Evolutionary conservation across 169 alveolate species (phyloP).

Genomic region (Amoebophrya sp.): DNA sequence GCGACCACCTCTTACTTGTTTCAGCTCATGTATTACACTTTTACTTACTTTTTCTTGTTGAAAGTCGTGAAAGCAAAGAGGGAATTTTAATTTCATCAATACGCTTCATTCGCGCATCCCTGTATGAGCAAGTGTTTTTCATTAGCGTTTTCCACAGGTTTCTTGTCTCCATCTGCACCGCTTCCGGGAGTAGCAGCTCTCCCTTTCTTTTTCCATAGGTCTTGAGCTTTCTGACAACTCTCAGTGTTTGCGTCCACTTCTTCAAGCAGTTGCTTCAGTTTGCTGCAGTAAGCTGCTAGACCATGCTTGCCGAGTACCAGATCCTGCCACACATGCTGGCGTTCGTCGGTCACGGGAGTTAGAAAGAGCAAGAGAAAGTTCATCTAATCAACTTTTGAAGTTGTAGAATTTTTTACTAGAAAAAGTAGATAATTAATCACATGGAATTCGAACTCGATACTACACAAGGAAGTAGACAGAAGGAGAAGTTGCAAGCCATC

Average conservation of each 20-base stretch:
- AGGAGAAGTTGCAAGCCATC: too few relatives aligned
- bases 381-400: too few relatives aligned
- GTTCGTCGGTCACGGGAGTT: too few relatives aligned
- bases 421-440: too few relatives aligned
- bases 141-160: background rate
- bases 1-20: too few relatives aligned
- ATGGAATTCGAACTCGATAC: too few relatives aligned
- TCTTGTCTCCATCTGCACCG: background rate
- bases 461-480: too few relatives aligned
- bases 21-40: background rate
- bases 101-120: background rate
- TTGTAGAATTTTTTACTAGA: too few relatives aligned
- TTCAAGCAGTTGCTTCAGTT: background rate
- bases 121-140: background rate
- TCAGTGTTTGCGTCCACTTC: slow-evolving; percentile 1
- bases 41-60: background rate
- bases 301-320: slow-evolving; percentile 1
- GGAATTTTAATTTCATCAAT: background rate
- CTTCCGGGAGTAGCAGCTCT: background rate
- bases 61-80: background rate
- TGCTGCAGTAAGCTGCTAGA: background rate
- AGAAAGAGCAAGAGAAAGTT: too few relatives aligned
- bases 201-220: background rate
- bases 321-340: too few relatives aligned
- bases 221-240: background rate